Base-by-base conservation (phyloP, 2,329 filamentous ascomycete genomes). In the Curvularia sp. region DNA sequence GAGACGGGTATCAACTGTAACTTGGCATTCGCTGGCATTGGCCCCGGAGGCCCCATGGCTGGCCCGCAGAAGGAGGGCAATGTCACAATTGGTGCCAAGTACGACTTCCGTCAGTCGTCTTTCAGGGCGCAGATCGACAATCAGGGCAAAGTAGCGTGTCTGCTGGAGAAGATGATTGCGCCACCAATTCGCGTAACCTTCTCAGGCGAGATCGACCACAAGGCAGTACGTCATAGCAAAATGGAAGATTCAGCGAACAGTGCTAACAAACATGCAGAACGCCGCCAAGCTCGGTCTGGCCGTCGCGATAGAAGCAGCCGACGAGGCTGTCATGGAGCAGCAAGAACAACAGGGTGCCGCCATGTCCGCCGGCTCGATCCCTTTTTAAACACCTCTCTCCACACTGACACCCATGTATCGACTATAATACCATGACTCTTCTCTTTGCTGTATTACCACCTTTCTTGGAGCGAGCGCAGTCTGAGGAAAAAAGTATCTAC, bases 41-140 rank as follows among this genome's bases (percentile, higher is more conserved):
- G 88, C 31, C 75, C 86, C 58, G 75, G 59, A 67, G 86, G 86
- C 52, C 86, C 87, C 63, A 92, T 92, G 72, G 87, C 85, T 60
- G 88, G 88, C n/a, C 70, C 69, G 53, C 86, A 89, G 78, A 94
- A 93, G 79, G 93, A 99, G 79, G 95, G 95, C 55, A 86, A 92
- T 61, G 93, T 96, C 53, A 92, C 93, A 54, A 86, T 98, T 71
- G 95, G 94, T 73, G 92, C 93, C 77, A 99, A 99, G 82, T 99
- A 99, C 81, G 94, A 97, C 78, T 99, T 99, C 87, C 88, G 92
- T 75, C 95, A 92, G 55, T 95, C 92, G 50, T 95, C 92, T 42
- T 97, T 97, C 88, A 89, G 94, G 66, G 95, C 94, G 44, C 95
- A 99, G 82, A 86, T 98, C 70, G 95, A 99, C 81, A 96, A 93